Evolutionary conservation across 2,329 filamentous ascomycete species (phyloP).

Genomic region (Phaeosphaeriaceae sp.): DNA sequence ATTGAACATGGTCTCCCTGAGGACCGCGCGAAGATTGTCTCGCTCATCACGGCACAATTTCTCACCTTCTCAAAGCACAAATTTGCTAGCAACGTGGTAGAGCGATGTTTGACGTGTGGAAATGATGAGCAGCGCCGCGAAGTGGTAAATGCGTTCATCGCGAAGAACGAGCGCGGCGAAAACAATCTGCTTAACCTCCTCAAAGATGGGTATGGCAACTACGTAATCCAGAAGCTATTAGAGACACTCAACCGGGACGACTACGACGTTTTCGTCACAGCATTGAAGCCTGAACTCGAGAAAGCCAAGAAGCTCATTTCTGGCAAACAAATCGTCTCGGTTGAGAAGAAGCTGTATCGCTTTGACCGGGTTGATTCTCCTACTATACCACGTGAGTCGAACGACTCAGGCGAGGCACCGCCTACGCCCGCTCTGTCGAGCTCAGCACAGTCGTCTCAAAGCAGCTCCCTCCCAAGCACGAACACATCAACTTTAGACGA

Average conservation of each 20-base stretch:
- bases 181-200: conserved; percentile 78
- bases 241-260: conserved; percentile 52
- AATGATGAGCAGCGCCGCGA: conserved; percentile 71
- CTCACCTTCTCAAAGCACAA: conserved; percentile 89
- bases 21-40: conserved; percentile 76
- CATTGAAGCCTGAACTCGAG: conserved; percentile 54
- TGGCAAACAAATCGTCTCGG: conserved; percentile 53
- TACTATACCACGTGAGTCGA: conserved; percentile 28
- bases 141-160: conserved; percentile 62
- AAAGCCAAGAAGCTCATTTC: conserved; percentile 51
- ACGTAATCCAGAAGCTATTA: conserved; percentile 91
- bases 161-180: conserved; percentile 68
- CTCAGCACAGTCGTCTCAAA: conserved; percentile 73
- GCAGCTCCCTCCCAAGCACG: conserved; percentile 69
- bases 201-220: conserved; percentile 93
- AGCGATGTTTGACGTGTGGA: conserved; percentile 83
- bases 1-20: conserved; percentile 77
- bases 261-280: conserved; percentile 50
- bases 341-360: conserved; percentile 59
- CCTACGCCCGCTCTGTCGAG: conserved; percentile 71
- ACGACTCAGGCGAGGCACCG: conserved; percentile 45
- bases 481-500: conserved; percentile 63
- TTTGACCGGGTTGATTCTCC: conserved; percentile 44
- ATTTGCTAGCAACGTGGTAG: conserved; percentile 95
- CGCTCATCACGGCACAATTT: conserved; percentile 74